A percentile compares a stretch with the other conserved stretches of the same genome.
Conservation (phyloP, 768 basidiomycete species). For the Hydnomerulius pinastri region DNA sequence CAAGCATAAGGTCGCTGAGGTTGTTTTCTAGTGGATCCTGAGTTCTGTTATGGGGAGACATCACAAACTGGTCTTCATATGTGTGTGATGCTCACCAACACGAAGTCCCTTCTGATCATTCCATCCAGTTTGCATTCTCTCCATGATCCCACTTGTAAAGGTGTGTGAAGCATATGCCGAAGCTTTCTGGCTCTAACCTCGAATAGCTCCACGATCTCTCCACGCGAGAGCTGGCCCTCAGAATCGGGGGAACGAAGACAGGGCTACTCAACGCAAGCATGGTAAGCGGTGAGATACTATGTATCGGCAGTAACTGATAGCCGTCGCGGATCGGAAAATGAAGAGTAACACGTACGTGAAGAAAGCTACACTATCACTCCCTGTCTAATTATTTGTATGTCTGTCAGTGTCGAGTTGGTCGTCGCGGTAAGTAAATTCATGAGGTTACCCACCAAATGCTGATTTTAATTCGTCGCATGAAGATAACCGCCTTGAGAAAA, state of each 20-base stretch:
- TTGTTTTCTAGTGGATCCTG: constrained; percentile 53
- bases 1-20: background rate
- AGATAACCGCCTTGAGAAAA: constrained; percentile 79
- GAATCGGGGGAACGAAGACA: constrained; percentile 76
- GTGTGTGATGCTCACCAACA: constrained; percentile 39
- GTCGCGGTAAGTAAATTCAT: constrained; percentile 60
- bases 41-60: constrained; percentile 48
- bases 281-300: constrained; percentile 42
- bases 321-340: background rate
- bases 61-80: constrained; percentile 59
- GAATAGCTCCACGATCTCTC: constrained; percentile 73
- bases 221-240: constrained; percentile 69
- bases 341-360: constrained; percentile 68
- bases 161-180: constrained; percentile 32
- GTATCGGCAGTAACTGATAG: constrained; percentile 2
- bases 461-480: constrained; percentile 5
- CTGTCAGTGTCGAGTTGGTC: constrained; percentile 59
- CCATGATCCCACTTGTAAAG: constrained; percentile 79
- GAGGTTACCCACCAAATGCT: background rate
- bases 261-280: constrained; percentile 82
- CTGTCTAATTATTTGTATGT: constrained; percentile 1
- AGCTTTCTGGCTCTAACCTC: constrained; percentile 6
- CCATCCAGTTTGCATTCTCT: constrained; percentile 57
- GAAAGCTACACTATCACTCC: constrained; percentile 1
- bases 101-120: background rate